Base-by-base conservation (phyloP, 768 basidiomycete species). In the Kwoniella botswanensis region DNA sequence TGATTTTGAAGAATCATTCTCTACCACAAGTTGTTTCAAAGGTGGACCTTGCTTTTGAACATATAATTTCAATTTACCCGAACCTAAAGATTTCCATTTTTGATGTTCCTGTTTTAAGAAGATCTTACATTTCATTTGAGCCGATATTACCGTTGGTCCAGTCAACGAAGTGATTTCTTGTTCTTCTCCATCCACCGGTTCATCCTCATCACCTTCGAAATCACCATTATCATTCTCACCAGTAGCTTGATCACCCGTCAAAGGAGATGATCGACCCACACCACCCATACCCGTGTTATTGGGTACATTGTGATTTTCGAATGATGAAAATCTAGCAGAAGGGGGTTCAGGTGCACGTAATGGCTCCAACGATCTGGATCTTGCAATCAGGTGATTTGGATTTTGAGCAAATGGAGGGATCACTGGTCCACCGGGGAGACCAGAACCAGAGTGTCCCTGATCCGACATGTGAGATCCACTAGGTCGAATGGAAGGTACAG, bases 71-170 rank as follows among this genome's bases (percentile, higher is more conserved):
- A 98, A 87, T 76, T 89, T 89, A 15, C 93, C 94, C 11, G 91
- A 86, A 2, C 97, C 97, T 66, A 98, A 86, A 1, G 92, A 90
- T 85, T 97, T 99, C 97, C 97, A 99, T 82, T 96, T 93, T n/a
- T 81, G 77, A 80, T 98, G 95, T 44, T 93, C 90, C 78, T 96
- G 94, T 80, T 98, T 91, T 58, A 97, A 86, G 85, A 98, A 99
- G 24, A 98, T 91, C 84, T 98, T 99, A 88, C 96, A 98, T 82
- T 95, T 94, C 93, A 94, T 96, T 79, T 93, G 90, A 13, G 92
- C 93, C 10, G 92, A 89, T 71, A 98, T 86, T 12, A 89, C 86
- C 5, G 93, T 88, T 1, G 94, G 93, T 3, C 91, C 93, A 10
- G 87, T 82, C 3, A 84, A 81, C 9, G 86, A 80, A 35, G 85